phyloP scores from a whole-genome alignment of 768 basidiomycete species.

The Leccinum barrowsii region DNA sequence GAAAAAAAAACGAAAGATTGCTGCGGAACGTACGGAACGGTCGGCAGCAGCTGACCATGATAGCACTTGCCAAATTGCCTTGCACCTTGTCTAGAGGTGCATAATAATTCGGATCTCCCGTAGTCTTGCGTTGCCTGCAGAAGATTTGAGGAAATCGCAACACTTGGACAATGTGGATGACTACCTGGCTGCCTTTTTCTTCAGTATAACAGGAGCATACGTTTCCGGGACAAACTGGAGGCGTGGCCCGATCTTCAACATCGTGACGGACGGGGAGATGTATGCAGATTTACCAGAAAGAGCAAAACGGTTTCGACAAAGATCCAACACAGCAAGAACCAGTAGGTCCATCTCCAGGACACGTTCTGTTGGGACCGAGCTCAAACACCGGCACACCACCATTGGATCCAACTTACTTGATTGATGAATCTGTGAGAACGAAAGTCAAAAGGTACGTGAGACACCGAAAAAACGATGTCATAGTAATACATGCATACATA shows the following conservation, averaged over 20 bases:
- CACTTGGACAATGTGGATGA: neutral
- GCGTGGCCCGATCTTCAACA: neutral
- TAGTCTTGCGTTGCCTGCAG: conserved; percentile 46
- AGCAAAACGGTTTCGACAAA: conserved; percentile 51
- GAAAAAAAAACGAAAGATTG: neutral
- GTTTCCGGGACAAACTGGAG: conserved; percentile 69
- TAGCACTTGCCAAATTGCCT: conserved; percentile 41
- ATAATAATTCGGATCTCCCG: conserved; percentile 51
- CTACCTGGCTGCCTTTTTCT: conserved; percentile 56
- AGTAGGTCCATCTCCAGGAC: conserved; percentile 78
- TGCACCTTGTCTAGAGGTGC: conserved; percentile 57
- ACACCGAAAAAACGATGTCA: too few relatives aligned
- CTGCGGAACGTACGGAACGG: conserved; percentile 60
- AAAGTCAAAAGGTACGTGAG: neutral
- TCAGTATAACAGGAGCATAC: conserved; percentile 56
- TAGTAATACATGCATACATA: conserved; percentile 27
- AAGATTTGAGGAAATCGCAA: neutral
- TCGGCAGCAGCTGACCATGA: conserved; percentile 58
- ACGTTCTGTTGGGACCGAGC: conserved; percentile 37
- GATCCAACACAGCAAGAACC: conserved; percentile 67
- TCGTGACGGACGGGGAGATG: neutral
- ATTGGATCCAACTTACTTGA: conserved; percentile 38
- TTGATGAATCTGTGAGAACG: conserved; percentile 57
- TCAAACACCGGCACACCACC: neutral
- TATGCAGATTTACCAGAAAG: conserved; percentile 39